Evolutionary conservation across 140 eudicot species (phyloP).

Genomic region (Cichorium intybus): DNA sequence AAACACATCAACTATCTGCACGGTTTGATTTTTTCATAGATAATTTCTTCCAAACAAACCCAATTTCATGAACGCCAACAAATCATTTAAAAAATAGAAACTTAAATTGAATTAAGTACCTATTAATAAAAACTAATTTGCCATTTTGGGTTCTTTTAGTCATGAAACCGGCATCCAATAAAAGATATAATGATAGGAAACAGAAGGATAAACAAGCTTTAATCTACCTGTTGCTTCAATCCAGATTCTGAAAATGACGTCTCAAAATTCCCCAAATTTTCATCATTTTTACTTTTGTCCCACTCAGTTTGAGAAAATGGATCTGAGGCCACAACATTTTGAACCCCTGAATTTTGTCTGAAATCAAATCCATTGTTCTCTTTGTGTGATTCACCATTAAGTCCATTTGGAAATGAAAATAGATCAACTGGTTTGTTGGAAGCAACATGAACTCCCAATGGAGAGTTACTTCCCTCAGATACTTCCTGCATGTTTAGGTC

Average conservation of each 20-base stretch:
- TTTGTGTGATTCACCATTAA: constrained; percentile 27
- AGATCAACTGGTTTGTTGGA: constrained; percentile 43
- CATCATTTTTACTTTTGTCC: constrained; percentile 34
- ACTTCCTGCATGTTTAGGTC: constrained; percentile 31
- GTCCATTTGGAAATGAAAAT: constrained; percentile 38
- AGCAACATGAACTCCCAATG: constrained; percentile 26
- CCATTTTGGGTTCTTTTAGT: no score
- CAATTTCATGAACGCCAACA: no score
- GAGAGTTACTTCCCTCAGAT: constrained; percentile 19
- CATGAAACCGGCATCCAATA: no score
- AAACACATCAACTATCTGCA: no score
- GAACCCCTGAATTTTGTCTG: constrained; percentile 28
- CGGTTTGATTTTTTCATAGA: no score
- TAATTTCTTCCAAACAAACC: no score
- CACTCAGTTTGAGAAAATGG: constrained; percentile 24
- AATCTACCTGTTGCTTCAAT: constrained; percentile 34
- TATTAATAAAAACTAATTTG: no score
- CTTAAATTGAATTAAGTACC: no score
- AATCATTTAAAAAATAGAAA: no score
- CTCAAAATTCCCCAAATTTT: constrained; percentile 38
- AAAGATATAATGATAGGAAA: background rate
- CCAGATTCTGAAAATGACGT: constrained; percentile 27
- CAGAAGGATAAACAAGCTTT: background rate
- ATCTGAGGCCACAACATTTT: constrained; percentile 31
- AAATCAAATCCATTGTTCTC: constrained; percentile 32